Percentiles rank a stretch among this genome's conserved stretches.
These are phyloP conservation scores for Xenoacremonium recifei DNA, from an alignment of 2,329 filamentous ascomycete genomes.

Conservation along the genomic window DNA sequence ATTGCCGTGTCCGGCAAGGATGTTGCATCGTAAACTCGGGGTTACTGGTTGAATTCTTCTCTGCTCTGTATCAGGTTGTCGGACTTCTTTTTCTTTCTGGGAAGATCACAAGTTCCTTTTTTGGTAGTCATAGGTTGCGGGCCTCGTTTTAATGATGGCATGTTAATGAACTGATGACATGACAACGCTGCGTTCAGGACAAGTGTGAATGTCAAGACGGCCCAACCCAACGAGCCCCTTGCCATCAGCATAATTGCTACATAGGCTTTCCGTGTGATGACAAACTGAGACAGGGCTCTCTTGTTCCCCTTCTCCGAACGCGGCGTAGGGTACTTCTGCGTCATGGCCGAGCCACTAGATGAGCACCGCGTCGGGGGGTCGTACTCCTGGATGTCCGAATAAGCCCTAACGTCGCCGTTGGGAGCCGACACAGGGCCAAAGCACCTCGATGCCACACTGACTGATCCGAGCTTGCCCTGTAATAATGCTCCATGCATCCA, in stretches of 20 bases:
- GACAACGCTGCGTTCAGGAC: slow-evolving; percentile 20
- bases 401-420: not conserved
- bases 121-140: slow-evolving; percentile 27
- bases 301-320: no score
- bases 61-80: slow-evolving; percentile 21
- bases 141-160: slow-evolving; percentile 32
- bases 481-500: not conserved
- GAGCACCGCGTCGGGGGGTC: not conserved
- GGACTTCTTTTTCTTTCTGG: slow-evolving; percentile 14
- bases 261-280: no score
- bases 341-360: not conserved
- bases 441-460: not conserved
- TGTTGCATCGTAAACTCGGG: slow-evolving; percentile 10
- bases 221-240: not conserved
- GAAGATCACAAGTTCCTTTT: slow-evolving; percentile 21
- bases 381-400: not conserved
- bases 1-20: slow-evolving; percentile 3
- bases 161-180: slow-evolving; percentile 40
- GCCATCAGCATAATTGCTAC: no score
- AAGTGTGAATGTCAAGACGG: slow-evolving; percentile 10
- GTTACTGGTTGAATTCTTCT: slow-evolving; percentile 19
- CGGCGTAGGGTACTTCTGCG: no score
- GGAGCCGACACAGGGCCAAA: not conserved
- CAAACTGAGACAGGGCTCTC: no score
- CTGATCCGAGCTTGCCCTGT: not conserved